Conservation (phyloP, 805 yeast genomes). For the Starmerella floricola region DNA sequence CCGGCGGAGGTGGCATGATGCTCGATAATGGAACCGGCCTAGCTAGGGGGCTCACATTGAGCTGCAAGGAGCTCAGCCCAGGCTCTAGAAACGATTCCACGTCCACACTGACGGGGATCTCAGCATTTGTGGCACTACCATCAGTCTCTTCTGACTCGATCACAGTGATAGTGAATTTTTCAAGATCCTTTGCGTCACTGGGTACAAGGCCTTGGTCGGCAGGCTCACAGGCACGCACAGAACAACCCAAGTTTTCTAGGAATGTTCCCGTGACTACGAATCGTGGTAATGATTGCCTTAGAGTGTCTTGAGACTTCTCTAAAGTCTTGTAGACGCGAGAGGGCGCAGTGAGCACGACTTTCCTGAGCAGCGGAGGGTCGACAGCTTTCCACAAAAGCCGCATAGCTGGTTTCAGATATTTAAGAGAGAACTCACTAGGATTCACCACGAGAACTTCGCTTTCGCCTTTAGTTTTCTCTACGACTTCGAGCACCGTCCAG, state of each 20-base stretch:
- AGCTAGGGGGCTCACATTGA: slow-evolving; percentile 8
- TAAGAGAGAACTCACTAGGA: slow-evolving; percentile 7
- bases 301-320: slow-evolving; percentile 28
- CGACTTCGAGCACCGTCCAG: slow-evolving; percentile 13
- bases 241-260: slow-evolving; percentile 38
- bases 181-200: slow-evolving; percentile 27
- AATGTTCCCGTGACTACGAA: slow-evolving; percentile 35
- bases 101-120: background rate
- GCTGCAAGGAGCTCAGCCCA: background rate
- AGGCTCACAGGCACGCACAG: slow-evolving; percentile 56
- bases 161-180: slow-evolving; percentile 19
- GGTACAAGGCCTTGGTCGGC: slow-evolving; percentile 50
- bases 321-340: slow-evolving; percentile 38
- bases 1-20: slow-evolving; percentile 18
- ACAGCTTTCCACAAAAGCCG: slow-evolving; percentile 8
- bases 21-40: slow-evolving; percentile 10
- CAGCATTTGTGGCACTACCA: background rate
- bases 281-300: slow-evolving; percentile 30
- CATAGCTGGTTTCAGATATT: slow-evolving; percentile 2
- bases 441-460: background rate
- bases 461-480: background rate
- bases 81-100: slow-evolving; percentile 10
- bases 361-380: slow-evolving; percentile 27
- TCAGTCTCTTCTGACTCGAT: slow-evolving; percentile 10
- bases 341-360: slow-evolving; percentile 35